These are phyloP conservation scores for Phytophthora quininea DNA, from an alignment of 352 stramenopile genomes.

Conservation along the genomic window DNA sequence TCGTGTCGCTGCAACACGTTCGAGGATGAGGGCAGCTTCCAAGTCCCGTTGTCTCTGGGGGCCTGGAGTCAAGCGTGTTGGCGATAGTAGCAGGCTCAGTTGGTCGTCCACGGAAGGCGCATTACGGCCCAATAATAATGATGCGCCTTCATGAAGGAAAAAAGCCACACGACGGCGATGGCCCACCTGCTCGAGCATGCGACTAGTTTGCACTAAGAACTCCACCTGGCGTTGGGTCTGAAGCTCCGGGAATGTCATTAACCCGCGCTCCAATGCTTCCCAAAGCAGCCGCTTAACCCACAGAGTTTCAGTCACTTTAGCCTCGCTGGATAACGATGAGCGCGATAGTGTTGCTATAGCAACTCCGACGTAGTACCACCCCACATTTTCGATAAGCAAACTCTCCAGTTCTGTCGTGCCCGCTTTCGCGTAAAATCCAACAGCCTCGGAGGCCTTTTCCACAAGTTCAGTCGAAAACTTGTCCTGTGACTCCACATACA, in stretches of 20 bases:
- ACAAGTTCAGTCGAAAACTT: slow-evolving; percentile 79
- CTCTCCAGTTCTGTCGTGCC: slow-evolving; percentile 75
- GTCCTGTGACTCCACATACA: slow-evolving; percentile 52
- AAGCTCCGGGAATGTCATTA: slow-evolving; percentile 60
- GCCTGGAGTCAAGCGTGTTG: slow-evolving; percentile 22
- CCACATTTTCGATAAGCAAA: slow-evolving; percentile 69
- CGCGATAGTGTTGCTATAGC: slow-evolving; percentile 20
- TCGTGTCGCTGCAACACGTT: slow-evolving; percentile 51
- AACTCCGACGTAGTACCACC: slow-evolving; percentile 75
- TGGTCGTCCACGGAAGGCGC: slow-evolving; percentile 20
- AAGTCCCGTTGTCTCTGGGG: slow-evolving; percentile 54
- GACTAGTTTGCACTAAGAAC: slow-evolving; percentile 68
- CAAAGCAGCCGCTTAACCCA: slow-evolving; percentile 79
- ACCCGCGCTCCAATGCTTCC: slow-evolving; percentile 67
- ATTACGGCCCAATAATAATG: slow-evolving; percentile 49
- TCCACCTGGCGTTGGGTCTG: slow-evolving; percentile 55
- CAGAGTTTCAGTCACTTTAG: slow-evolving; percentile 56
- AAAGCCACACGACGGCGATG: slow-evolving; percentile 70
- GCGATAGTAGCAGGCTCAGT: slow-evolving; percentile 27
- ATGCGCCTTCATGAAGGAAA: slow-evolving; percentile 74
- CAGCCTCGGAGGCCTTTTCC: slow-evolving; percentile 78
- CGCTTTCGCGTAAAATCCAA: slow-evolving; percentile 68
- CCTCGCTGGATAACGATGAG: slow-evolving; percentile 27
- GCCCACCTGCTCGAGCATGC: slow-evolving; percentile 69
- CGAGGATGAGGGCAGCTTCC: slow-evolving; percentile 59